Evolutionary conservation across 192 early-diverging fungal species (phyloP), one percentile per base, ranked within the genome.

Genomic region (Coemansia sp.): DNA sequence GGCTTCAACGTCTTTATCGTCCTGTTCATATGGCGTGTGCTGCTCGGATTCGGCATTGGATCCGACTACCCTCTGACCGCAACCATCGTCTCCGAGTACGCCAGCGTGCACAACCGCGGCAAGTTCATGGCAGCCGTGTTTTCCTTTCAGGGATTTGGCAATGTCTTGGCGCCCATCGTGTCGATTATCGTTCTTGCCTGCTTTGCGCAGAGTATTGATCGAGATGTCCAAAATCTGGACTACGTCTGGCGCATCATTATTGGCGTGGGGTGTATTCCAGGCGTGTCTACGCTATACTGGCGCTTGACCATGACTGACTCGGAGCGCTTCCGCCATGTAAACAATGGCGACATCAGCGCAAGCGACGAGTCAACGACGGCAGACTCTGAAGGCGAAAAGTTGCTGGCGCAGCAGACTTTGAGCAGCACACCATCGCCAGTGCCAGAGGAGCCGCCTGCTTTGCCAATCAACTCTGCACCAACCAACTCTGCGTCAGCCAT

Each of bases 21-120:
- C 41, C 73, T 97, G 35, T 87, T 86, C 60, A 79, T 95, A 61
- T 96, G 93, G 93, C 92, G 95, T 60, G 84, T 95, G 29, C 70
- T 97, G 62, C 88, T 97, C 51, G 95, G 95, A 65, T 83, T 95
- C 65, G 95, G 95, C 71, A 88, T 96, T 67, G 95, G 95, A 61
- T 94, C 94, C 60, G 94, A 97, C 80, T 97, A 97, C 73, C 95
- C 95, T 9, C 79, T 96, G 61, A 95, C 95, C 15, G 92, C 94
- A 37, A 88, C 93, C 41, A 95, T 97, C 64, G 94, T 94, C n/a
- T 90, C 93, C 53, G 95, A 97, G 80, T 96, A 92, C 71, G 89
- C 93, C 40, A 81, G 89, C 31, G 85, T 88, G 59, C 80, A 86
- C 40, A 86, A 88, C 74, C 88, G 95, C 59, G 95, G 95, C 51